Evolutionary conservation across 257 asterid genomes (phyloP).

Genomic region (Nyctanthes arbortristis): DNA sequence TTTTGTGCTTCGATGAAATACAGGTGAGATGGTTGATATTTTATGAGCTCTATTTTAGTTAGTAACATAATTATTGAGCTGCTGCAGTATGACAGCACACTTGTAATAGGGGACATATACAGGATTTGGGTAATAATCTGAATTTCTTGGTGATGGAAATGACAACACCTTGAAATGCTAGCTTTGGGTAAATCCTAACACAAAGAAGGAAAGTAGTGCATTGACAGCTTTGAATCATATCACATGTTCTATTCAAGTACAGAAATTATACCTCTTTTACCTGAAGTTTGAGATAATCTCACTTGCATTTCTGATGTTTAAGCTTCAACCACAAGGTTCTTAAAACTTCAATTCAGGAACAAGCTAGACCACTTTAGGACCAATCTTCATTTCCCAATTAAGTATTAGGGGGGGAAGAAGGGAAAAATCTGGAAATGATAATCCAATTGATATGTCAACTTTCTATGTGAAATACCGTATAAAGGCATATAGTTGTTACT

Average conservation of each 20-base stretch:
- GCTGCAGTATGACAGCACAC: no score
- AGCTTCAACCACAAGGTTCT: not conserved
- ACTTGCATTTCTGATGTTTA: not conserved
- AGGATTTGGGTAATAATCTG: no score
- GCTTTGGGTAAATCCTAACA: not conserved
- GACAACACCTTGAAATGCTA: not conserved
- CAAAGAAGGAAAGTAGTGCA: not conserved
- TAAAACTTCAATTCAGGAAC: not conserved
- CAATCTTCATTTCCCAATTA: not conserved
- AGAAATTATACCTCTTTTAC: not conserved
- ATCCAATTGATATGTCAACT: not conserved
- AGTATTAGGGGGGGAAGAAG: no score
- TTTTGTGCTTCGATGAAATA: conserved; percentile 93
- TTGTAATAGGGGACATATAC: no score
- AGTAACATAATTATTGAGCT: not conserved
- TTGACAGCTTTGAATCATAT: not conserved
- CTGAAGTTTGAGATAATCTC: not conserved
- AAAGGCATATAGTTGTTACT: not conserved
- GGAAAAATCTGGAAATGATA: not conserved
- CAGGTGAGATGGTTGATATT: conserved; percentile 52
- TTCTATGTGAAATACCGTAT: not conserved
- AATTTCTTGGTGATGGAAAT: not conserved
- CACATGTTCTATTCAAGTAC: not conserved
- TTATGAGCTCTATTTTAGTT: not conserved
- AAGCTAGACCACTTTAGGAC: not conserved